Conservation (phyloP, 768 basidiomycete species). For the Podaxis sp. region DNA sequence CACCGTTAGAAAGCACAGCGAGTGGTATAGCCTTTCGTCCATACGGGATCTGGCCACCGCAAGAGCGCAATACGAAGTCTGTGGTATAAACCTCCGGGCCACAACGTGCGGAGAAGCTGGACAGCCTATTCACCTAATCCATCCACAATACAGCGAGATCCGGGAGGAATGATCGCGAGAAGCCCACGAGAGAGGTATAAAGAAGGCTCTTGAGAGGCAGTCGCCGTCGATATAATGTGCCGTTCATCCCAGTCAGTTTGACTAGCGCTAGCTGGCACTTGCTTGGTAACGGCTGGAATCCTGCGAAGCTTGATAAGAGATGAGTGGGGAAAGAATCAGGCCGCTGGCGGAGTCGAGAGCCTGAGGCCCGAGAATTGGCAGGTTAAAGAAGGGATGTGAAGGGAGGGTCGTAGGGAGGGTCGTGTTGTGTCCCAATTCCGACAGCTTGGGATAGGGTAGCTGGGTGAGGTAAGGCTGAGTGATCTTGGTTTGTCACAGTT, state of each 20-base stretch:
- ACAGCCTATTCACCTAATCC: not conserved
- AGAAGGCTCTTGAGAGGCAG: not conserved
- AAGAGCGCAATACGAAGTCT: not conserved
- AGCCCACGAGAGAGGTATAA: not conserved
- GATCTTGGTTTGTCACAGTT: no score
- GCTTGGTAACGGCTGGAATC: not conserved
- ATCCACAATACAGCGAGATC: slow-evolving; percentile 3
- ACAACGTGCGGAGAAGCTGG: not conserved
- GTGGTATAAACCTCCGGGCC: not conserved
- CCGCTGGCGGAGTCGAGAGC: not conserved
- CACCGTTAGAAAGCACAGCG: not conserved
- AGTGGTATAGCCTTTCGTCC: not conserved
- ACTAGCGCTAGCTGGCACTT: not conserved
- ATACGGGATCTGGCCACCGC: not conserved
- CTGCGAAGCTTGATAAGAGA: slow-evolving; percentile 11
- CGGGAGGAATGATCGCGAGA: slow-evolving; percentile 2
- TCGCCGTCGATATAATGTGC: not conserved
- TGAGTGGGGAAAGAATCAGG: slow-evolving; percentile 5
- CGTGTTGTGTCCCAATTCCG: no score
- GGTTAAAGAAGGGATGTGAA: not conserved
- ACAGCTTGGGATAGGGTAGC: no score
- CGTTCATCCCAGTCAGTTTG: not conserved
- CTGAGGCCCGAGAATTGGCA: not conserved
- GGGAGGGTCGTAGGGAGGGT: not conserved
- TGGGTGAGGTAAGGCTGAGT: no score